phyloP scores from a whole-genome alignment of 495 filamentous ascomycete genomes.

The Niebla homalea region DNA sequence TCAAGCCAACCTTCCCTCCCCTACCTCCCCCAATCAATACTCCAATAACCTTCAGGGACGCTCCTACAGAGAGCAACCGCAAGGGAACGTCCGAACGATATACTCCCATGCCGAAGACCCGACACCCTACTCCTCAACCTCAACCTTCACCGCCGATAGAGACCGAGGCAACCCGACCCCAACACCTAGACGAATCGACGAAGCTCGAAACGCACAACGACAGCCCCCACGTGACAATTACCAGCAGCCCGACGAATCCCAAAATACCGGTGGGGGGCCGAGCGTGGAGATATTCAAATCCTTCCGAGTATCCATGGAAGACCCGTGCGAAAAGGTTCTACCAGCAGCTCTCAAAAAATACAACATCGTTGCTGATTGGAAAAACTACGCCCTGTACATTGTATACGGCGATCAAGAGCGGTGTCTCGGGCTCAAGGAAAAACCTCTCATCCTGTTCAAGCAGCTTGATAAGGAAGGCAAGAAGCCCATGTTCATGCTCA shows the following conservation, averaged over 20 bases:
- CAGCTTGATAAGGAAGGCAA: constrained; percentile 89
- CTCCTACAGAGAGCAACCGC: constrained; percentile 19
- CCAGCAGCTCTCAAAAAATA: constrained; percentile 94
- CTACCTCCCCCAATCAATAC: constrained; percentile 62
- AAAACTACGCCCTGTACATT: constrained; percentile 93
- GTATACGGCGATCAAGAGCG: constrained; percentile 96
- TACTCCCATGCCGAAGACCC: constrained; percentile 36
- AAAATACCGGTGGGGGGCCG: constrained; percentile 26
- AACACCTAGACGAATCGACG: constrained; percentile 17
- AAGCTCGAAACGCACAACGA: not conserved
- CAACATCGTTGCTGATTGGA: constrained; percentile 94
- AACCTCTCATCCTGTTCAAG: constrained; percentile 91
- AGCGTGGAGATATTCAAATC: constrained; percentile 94
- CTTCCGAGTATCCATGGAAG: constrained; percentile 93
- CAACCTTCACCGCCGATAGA: constrained; percentile 21
- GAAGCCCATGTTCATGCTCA: constrained; percentile 98
- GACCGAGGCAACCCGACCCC: constrained; percentile 26
- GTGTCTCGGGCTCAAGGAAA: constrained; percentile 81
- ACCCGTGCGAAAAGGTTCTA: constrained; percentile 93
- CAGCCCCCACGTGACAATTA: not conserved
- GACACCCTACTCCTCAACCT: constrained; percentile 18
- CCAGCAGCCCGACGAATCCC: constrained; percentile 15
- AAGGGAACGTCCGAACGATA: constrained; percentile 22
- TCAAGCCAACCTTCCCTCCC: constrained; percentile 55
- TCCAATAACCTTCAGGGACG: constrained; percentile 35